Percentiles rank a stretch among this genome's conserved stretches.
Evolutionary conservation across 352 stramenopile genomes (phyloP).

Genomic region (Pythium phragmiticola): DNA sequence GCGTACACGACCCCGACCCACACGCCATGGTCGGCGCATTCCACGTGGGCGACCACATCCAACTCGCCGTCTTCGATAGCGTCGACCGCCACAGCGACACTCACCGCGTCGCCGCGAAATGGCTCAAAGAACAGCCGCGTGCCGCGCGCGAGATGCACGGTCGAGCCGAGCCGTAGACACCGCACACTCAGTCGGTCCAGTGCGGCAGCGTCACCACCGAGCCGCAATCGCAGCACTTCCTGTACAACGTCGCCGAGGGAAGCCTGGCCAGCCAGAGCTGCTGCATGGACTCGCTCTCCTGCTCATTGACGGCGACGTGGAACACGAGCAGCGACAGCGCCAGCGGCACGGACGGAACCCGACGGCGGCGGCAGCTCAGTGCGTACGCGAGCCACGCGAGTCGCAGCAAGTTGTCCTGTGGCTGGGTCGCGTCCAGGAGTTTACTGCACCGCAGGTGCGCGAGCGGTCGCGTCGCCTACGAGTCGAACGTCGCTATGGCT

Average conservation of each 20-base stretch:
- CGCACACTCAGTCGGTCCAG: background rate
- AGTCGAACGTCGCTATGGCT: background rate
- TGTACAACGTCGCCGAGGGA: background rate
- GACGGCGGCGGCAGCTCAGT: background rate
- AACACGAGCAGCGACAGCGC: background rate
- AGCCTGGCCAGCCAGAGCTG: background rate
- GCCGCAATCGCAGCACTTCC: background rate
- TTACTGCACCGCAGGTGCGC: background rate
- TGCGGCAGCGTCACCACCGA: background rate
- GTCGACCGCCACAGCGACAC: background rate
- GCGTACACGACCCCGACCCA: constrained; percentile 4
- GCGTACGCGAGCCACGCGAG: constrained; percentile 8
- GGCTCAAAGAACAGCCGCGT: constrained; percentile 5
- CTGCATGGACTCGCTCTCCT: background rate
- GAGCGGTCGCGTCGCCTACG: background rate
- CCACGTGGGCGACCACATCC: background rate
- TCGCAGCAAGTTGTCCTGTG: background rate
- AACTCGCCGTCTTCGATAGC: background rate
- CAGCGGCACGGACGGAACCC: background rate
- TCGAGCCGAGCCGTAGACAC: background rate
- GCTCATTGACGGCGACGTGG: background rate
- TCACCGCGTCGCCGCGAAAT: background rate
- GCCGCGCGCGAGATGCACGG: background rate
- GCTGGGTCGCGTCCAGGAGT: background rate
- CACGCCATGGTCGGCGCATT: background rate